These are phyloP conservation scores for Eudorina sp. DNA, from an alignment of 139 green algal genomes.

Conservation along the genomic window DNA sequence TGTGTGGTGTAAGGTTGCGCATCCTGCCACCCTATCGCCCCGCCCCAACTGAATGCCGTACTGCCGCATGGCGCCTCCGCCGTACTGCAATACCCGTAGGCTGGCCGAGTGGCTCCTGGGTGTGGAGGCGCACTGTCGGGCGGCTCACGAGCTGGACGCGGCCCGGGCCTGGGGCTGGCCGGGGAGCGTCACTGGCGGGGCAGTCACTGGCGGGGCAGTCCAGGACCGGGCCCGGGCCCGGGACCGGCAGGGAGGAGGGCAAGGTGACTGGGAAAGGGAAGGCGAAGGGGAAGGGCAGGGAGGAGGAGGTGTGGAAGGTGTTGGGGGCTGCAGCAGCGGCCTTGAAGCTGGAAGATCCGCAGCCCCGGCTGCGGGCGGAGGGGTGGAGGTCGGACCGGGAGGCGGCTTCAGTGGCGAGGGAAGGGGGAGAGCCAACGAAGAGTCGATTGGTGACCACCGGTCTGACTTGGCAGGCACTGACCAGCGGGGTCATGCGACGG, in stretches of 20 bases:
- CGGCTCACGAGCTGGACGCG: conserved; percentile 13
- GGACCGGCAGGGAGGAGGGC: no score
- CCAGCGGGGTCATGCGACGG: not conserved
- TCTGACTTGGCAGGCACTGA: no score
- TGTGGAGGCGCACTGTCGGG: conserved; percentile 28
- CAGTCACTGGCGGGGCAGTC: not conserved
- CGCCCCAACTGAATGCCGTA: no score
- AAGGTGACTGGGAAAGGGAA: no score
- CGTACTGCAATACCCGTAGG: not conserved
- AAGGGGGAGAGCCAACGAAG: not conserved
- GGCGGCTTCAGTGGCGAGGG: not conserved
- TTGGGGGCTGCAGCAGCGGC: not conserved
- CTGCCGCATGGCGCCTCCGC: no score
- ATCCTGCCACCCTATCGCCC: no score
- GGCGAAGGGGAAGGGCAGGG: no score
- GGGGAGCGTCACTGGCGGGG: not conserved
- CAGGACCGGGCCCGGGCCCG: no score
- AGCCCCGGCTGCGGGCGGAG: not conserved
- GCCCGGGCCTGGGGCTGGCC: conserved; percentile 17
- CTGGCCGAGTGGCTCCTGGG: conserved; percentile 48
- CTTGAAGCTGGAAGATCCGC: not conserved
- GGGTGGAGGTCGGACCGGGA: not conserved
- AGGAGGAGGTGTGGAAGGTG: no score
- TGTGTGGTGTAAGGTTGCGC: no score
- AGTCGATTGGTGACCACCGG: no score